Base-by-base conservation (phyloP, 352 stramenopile species). In the Globisporangium perplexum region DNA sequence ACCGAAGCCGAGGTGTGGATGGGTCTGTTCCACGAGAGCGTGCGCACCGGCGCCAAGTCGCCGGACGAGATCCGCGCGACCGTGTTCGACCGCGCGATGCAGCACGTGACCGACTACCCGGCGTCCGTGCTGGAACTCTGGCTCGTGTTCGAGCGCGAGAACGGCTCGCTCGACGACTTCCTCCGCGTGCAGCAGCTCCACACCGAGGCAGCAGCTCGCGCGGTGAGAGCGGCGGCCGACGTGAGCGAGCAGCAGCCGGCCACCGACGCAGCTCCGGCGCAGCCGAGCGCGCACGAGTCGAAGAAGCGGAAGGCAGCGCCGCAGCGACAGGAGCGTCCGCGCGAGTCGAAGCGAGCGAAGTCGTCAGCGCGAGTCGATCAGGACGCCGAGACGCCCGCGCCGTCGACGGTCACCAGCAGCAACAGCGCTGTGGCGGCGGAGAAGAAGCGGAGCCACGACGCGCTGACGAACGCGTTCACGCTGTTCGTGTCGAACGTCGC, bases 401-500 rank as follows among this genome's bases (percentile, higher is more conserved):
- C 33, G 12, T 39, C 14, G 5, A 41, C 45, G 20, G 43, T 3
- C 20, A 48, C n/a, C 7, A 38, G 2, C 39, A 28, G 54, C n/a
- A 42, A 53, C 6, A 51, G 18, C 18, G 51, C 14, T n/a, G 30
- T n/a, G 12, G 46, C 0, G 15, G 46, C 41, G 7, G 55, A 72
- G 44, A 79, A 75, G 57, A 75, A 74, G 42, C 50, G 60, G 26
- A 24, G 22, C 0, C 62, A 75, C 38, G 64, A 78, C 20, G 59
- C 20, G 18, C 36, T 86, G 30, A 81, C 72, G 22, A 87, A 85
- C 55, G 74, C 81, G 8, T 55, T 83, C 62, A 90, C 79, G 14
- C 38, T 90, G 6, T 90, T 88, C 52, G 57, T 88, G 39, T 85
- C 76, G 45, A 86, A 87, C 49, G 44, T 90, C 22, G 65, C 69